A percentile compares a stretch with the other conserved stretches of the same genome.
Conservation (phyloP, 306 rosid genomes). For the Macrotyloma uniflorum region DNA sequence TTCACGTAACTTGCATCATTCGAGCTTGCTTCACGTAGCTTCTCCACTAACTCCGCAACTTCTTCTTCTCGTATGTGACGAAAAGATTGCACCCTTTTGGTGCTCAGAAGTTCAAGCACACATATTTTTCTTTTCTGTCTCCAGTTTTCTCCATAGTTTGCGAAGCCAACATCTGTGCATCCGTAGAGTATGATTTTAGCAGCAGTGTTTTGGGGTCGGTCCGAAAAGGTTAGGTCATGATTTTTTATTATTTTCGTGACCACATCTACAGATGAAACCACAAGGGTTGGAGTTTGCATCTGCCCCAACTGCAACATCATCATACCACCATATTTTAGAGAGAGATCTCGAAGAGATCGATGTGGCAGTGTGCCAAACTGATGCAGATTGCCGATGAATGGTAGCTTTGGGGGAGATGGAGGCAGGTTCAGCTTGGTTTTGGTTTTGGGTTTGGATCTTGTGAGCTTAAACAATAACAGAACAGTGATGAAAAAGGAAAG, state of each 20-base stretch:
- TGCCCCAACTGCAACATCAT: constrained; percentile 43
- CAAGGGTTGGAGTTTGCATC: constrained; percentile 24
- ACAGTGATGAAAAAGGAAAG: neutral
- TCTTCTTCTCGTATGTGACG: constrained; percentile 36
- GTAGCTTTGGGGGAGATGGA: constrained; percentile 49
- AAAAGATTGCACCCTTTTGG: constrained; percentile 38
- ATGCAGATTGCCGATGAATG: constrained; percentile 48
- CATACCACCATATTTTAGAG: constrained; percentile 33
- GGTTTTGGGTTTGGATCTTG: constrained; percentile 30
- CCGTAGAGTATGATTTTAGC: constrained; percentile 36
- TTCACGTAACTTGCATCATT: constrained; percentile 25
- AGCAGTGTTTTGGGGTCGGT: constrained; percentile 39
- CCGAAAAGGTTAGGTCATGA: constrained; percentile 29
- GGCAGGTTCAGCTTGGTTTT: constrained; percentile 21
- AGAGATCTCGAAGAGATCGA: constrained; percentile 29
- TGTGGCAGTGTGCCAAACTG: constrained; percentile 46
- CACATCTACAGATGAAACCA: constrained; percentile 38
- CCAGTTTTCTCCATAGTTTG: constrained; percentile 40
- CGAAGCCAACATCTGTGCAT: constrained; percentile 35
- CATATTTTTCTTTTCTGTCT: constrained; percentile 37
- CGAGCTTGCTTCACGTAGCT: constrained; percentile 16
- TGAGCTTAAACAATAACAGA: constrained; percentile 8
- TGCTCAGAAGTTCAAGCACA: constrained; percentile 35
- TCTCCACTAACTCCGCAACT: constrained; percentile 32
- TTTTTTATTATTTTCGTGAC: constrained; percentile 28